These are phyloP conservation scores for Nigrospora sphaerica DNA, from an alignment of 2,329 filamentous ascomycete genomes.

Conservation along the genomic window DNA sequence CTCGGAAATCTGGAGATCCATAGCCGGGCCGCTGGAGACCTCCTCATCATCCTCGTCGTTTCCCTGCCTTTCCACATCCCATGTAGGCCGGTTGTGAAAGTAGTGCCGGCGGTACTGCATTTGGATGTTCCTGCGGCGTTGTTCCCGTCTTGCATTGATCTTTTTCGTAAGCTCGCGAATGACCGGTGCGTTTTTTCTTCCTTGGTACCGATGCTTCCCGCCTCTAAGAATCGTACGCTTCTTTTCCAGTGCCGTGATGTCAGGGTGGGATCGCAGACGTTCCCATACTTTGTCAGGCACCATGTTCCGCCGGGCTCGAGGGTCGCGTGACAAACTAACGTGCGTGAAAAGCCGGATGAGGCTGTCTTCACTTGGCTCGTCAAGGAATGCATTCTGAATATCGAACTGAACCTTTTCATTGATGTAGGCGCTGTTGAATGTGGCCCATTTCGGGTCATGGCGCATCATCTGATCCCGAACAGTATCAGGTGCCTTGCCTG, in stretches of 20 bases:
- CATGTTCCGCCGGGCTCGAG: slow-evolving; percentile 17
- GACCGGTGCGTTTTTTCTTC: slow-evolving; percentile 11
- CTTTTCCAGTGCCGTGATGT: slow-evolving; percentile 16
- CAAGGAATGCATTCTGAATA: slow-evolving; percentile 19
- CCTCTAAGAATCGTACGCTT: slow-evolving; percentile 13
- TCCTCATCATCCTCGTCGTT: slow-evolving; percentile 10
- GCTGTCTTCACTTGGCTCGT: slow-evolving; percentile 13
- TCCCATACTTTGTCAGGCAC: slow-evolving; percentile 20
- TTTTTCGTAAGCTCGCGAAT: slow-evolving; percentile 14
- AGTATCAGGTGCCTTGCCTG: slow-evolving; percentile 15
- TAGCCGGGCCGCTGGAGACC: slow-evolving; percentile 6
- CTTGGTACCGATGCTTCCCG: slow-evolving; percentile 15
- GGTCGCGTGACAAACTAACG: slow-evolving; percentile 19
- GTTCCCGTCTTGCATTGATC: slow-evolving; percentile 12
- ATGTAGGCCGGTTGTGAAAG: slow-evolving; percentile 17
- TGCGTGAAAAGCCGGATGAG: slow-evolving; percentile 13
- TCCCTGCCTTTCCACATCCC: slow-evolving; percentile 18
- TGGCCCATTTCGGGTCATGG: slow-evolving; percentile 17
- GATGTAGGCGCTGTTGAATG: slow-evolving; percentile 19
- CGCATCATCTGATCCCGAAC: slow-evolving; percentile 21
- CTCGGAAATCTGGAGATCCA: slow-evolving; percentile 10
- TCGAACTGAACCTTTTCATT: slow-evolving; percentile 20
- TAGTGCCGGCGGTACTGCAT: slow-evolving; percentile 19
- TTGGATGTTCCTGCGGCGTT: slow-evolving; percentile 9
- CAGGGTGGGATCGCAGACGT: slow-evolving; percentile 13